Evolutionary conservation across 202 grass and related monocot species (phyloP).

Genomic region (Panicum hallii): DNA sequence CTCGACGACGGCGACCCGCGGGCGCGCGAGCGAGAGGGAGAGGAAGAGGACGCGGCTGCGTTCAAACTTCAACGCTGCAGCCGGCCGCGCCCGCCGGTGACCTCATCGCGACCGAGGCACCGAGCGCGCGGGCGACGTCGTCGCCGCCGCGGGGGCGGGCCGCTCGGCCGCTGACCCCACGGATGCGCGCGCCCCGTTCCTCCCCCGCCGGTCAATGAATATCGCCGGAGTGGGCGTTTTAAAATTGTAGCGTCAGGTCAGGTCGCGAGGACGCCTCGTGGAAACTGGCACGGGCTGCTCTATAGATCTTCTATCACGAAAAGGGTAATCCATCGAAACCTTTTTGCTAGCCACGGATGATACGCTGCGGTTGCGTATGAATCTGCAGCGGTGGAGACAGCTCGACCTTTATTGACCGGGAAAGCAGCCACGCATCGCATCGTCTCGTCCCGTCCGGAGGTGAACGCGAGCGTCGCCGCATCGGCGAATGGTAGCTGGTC

Average conservation of each 20-base stretch:
- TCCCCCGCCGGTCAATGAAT: neutral
- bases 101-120: no score
- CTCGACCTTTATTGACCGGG: neutral
- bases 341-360: neutral
- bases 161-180: neutral
- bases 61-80: neutral
- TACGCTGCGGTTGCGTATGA: constrained; percentile 1
- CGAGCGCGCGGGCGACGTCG: no score
- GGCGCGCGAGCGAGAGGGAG: no score
- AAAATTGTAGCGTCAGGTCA: neutral
- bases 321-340: neutral
- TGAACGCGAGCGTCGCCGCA: neutral
- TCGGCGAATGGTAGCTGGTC: neutral
- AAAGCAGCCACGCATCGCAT: no score
- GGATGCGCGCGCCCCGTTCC: no score
- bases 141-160: no score
- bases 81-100: no score
- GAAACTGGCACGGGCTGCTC: neutral
- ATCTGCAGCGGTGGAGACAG: neutral
- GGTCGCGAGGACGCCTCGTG: neutral
- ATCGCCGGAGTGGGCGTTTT: neutral
- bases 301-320: neutral
- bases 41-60: constrained; percentile 1
- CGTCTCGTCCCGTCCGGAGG: neutral
- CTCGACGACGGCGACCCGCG: neutral